Evolutionary conservation across 495 filamentous ascomycete genomes (phyloP).

Genomic region (Penicillium canescens): DNA sequence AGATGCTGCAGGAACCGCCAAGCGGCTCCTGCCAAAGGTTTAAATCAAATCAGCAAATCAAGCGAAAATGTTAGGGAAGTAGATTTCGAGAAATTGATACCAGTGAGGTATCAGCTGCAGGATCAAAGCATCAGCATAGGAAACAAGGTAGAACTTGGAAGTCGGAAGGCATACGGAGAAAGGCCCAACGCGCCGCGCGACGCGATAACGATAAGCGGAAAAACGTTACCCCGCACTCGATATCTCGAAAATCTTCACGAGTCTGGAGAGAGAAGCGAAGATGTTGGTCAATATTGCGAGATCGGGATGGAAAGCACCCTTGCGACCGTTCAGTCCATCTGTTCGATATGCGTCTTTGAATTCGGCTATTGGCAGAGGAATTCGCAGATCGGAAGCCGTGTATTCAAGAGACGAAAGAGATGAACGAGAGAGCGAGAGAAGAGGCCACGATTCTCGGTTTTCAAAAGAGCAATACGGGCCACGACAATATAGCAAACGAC

Average conservation of each 20-base stretch:
- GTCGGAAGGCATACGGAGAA: not conserved
- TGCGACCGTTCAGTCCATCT: no score
- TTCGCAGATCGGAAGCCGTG: conserved; percentile 38
- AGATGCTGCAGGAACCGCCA: no score
- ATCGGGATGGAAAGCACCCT: no score
- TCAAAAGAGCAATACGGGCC: conserved; percentile 2
- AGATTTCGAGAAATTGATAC: no score
- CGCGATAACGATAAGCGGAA: conserved; percentile 7
- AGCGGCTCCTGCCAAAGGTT: no score
- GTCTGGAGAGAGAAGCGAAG: no score
- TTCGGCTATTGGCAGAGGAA: conserved; percentile 55
- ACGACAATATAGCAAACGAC: not conserved
- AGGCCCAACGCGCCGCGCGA: not conserved
- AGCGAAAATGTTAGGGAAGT: no score
- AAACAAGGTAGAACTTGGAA: not conserved
- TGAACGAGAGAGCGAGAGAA: no score
- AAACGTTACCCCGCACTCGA: not conserved
- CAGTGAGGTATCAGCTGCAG: not conserved
- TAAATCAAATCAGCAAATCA: no score
- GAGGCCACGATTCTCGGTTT: not conserved
- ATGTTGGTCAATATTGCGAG: not conserved
- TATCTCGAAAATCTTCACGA: not conserved
- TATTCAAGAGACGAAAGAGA: conserved; percentile 6
- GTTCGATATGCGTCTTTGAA: conserved; percentile 52
- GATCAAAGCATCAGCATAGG: no score